Conservation (phyloP, 2,329 filamentous ascomycete genomes). For the Alternaria sp. region DNA sequence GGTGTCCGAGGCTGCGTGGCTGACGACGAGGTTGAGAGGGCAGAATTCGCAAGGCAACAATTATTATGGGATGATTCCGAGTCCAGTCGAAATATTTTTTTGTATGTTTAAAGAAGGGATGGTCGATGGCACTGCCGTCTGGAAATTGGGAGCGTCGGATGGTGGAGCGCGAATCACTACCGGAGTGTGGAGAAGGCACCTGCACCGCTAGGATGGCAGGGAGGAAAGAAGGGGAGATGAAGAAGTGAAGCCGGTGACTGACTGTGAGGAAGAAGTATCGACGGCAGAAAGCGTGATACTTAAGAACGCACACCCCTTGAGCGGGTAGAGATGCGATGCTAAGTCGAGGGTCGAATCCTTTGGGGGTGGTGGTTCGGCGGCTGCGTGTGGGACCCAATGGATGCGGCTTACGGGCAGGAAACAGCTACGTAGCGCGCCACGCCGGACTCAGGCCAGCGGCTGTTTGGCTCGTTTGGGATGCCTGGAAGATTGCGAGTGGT, state of each 20-base stretch:
- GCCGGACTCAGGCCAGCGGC: conserved; percentile 38
- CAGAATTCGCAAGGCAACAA: conserved; percentile 27
- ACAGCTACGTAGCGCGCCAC: conserved; percentile 44
- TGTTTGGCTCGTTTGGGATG: conserved; percentile 44
- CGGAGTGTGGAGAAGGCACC: conserved; percentile 36
- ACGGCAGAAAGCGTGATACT: conserved; percentile 45
- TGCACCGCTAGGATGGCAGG: conserved; percentile 44
- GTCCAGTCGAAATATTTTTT: conserved; percentile 24
- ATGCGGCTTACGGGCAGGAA: conserved; percentile 21
- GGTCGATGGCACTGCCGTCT: conserved; percentile 42
- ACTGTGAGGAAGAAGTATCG: conserved; percentile 35
- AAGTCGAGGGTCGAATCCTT: conserved; percentile 29
- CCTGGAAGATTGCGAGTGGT: conserved; percentile 39
- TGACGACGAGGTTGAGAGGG: conserved; percentile 41
- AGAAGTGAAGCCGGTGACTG: conserved; percentile 42
- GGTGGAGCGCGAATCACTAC: conserved; percentile 36
- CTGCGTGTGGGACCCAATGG: conserved; percentile 43
- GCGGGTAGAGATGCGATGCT: conserved; percentile 27
- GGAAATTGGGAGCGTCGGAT: conserved; percentile 18
- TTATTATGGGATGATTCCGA: conserved; percentile 42
- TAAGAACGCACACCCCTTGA: conserved; percentile 32
- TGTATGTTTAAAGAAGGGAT: conserved; percentile 23
- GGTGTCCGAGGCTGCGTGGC: conserved; percentile 45
- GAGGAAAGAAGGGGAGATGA: conserved; percentile 33
- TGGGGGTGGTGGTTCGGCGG: conserved; percentile 37